Base-by-base conservation (phyloP, 495 filamentous ascomycete genomes). In the Aspergillus hancockii region DNA sequence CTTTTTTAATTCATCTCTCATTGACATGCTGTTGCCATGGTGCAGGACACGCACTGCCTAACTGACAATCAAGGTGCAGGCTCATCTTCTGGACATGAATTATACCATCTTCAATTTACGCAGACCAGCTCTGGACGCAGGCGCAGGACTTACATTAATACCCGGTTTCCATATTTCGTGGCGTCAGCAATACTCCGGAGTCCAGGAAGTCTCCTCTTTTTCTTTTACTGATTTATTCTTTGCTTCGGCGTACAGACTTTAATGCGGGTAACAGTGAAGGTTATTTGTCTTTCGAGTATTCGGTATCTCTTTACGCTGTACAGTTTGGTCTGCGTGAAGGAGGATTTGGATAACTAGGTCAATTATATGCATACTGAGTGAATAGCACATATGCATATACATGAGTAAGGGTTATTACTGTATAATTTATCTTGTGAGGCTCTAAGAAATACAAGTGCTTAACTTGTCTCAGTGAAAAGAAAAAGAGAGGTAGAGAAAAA, bases 41-140 rank as follows among this genome's bases (percentile, higher is more conserved):
- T 52, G 8, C 49, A 52, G 22, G 43, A 23, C 21, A 23, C 13
- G 21, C 31, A 25, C 50, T 61, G 13, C 21, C 9, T 36, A 34
- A 46, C 25, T 50, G 41, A 34, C 28, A 36, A 49, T 21, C 38
- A 8, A 47, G 60, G 58, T 54, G 55, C 55, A 55, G 58, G 58
- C 34, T 51, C 58, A 60, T 62, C 43, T 9, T 22, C 19, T 22
- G 43, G 43, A 47, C 43, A 47, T 23, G 43, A 47, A 22, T 22
- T 22, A 4, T 21, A 23, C 23, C 43, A 10, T 19, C 43, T 23
- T 8, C 18, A 22, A 23, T 3, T 8, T 3, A 47, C 5, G 13
- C 41, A 14, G 10, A 23, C 21, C 43, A 47, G 43, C 21, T 23
- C 3, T 23, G 38, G 43, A 19, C 19, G 43, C 43, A 47, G 43